These are phyloP conservation scores for Penicillium sclerotiorum DNA, from an alignment of 2,329 filamentous ascomycete genomes.

Conservation along the genomic window DNA sequence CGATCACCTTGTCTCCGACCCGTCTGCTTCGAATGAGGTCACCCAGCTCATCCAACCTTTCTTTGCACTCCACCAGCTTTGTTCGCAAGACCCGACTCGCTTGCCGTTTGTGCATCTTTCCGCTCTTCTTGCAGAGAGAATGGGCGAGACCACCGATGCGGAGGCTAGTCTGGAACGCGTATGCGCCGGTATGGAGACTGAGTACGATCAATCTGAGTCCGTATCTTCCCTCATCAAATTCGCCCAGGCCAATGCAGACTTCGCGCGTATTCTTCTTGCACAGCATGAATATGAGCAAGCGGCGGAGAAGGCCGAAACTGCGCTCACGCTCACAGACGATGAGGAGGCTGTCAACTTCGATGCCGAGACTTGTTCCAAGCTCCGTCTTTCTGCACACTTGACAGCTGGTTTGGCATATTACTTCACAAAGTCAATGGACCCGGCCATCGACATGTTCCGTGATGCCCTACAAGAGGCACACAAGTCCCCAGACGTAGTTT, in stretches of 20 bases:
- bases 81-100: constrained; percentile 69
- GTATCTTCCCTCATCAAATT: constrained; percentile 71
- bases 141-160: constrained; percentile 67
- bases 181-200: constrained; percentile 71
- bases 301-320: constrained; percentile 76
- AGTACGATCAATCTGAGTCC: constrained; percentile 85
- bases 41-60: constrained; percentile 75
- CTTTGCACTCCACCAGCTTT: constrained; percentile 83
- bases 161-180: constrained; percentile 66
- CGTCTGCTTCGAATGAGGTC: constrained; percentile 57
- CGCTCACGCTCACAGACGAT: constrained; percentile 76
- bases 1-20: constrained; percentile 70
- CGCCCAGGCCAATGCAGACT: constrained; percentile 80
- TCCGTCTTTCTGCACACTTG: constrained; percentile 80
- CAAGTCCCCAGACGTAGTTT: constrained; percentile 79
- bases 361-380: constrained; percentile 65
- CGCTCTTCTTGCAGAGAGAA: constrained; percentile 79
- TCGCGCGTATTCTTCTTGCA: constrained; percentile 81
- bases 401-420: constrained; percentile 84
- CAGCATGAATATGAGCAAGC: constrained; percentile 66
- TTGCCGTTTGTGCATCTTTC: constrained; percentile 75
- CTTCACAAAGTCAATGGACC: constrained; percentile 65
- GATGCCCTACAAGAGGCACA: constrained; percentile 75
- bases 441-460: constrained; percentile 78
- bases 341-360: constrained; percentile 66